phyloP scores from a whole-genome alignment of 305 asterid species.

The Fraxinus baroniana region DNA sequence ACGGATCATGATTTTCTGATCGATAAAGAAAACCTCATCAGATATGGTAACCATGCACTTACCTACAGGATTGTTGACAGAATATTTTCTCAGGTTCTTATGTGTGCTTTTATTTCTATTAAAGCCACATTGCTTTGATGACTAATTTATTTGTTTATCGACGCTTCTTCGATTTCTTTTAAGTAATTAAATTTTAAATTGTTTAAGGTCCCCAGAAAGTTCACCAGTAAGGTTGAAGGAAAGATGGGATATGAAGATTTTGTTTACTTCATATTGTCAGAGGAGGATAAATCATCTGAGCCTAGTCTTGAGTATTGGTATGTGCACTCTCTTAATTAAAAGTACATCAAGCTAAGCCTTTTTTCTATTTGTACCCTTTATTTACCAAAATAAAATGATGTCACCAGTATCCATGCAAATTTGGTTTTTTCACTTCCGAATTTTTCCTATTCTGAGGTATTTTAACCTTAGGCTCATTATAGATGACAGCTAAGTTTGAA shows the following conservation, averaged over 20 bases:
- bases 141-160: constrained; percentile 20
- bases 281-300: constrained; percentile 96
- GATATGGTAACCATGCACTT: constrained; percentile 98
- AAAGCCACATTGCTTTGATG: constrained; percentile 24
- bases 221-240: constrained; percentile 95
- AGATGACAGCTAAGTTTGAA: neutral
- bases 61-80: constrained; percentile 97
- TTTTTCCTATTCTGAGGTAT: neutral
- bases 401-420: neutral
- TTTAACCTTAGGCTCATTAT: neutral
- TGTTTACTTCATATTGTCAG: constrained; percentile 93
- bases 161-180: constrained; percentile 22
- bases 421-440: neutral
- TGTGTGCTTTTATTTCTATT: constrained; percentile 23
- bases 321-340: constrained; percentile 14
- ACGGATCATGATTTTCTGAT: constrained; percentile 94
- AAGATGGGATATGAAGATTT: constrained; percentile 99
- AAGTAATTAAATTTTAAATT: constrained; percentile 27
- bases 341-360: neutral
- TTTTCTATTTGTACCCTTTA: neutral
- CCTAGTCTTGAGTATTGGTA: constrained; percentile 98
- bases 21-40: constrained; percentile 94
- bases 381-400: neutral
- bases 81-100: constrained; percentile 92
- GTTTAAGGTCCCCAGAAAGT: constrained; percentile 86